These are phyloP conservation scores for Decorospora gaudefroyi DNA, from an alignment of 2,329 filamentous ascomycete genomes.

Conservation along the genomic window DNA sequence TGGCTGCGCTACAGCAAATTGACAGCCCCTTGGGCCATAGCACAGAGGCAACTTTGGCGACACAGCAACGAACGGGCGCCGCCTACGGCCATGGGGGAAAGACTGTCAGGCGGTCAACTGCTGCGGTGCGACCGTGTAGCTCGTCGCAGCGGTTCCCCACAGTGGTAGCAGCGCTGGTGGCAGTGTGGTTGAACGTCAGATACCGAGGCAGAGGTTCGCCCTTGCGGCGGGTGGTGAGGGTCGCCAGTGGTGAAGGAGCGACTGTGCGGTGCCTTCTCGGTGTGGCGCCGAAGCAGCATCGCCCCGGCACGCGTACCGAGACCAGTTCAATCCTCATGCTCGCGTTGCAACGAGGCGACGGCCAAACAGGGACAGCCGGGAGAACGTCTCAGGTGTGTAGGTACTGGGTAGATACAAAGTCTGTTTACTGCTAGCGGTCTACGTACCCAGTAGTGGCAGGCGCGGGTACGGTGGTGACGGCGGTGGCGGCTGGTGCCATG, in stretches of 20 bases:
- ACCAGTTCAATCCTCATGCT: too few species aligned
- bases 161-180: slow-evolving; percentile 35
- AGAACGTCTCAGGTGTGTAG: slow-evolving; percentile 2
- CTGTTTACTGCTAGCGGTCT: too few species aligned
- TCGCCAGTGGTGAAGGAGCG: slow-evolving; percentile 26
- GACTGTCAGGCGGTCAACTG: slow-evolving; percentile 42
- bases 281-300: slow-evolving; percentile 4
- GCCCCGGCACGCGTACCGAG: slow-evolving; percentile 28
- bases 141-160: slow-evolving; percentile 22
- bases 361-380: slow-evolving; percentile 4
- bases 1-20: slow-evolving; percentile 38
- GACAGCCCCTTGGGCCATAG: slow-evolving; percentile 38
- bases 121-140: slow-evolving; percentile 34
- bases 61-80: slow-evolving; percentile 25
- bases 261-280: slow-evolving; percentile 10
- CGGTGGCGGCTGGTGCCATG: slow-evolving; percentile 28
- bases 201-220: slow-evolving; percentile 33
- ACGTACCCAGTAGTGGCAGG: too few species aligned
- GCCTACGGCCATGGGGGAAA: slow-evolving; percentile 27
- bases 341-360: background rate
- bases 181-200: slow-evolving; percentile 14
- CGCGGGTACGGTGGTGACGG: too few species aligned
- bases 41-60: slow-evolving; percentile 26
- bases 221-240: slow-evolving; percentile 29
- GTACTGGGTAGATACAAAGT: too few species aligned